Percentiles rank a stretch among this genome's conserved stretches.
These are phyloP conservation scores for Xylaria sp. DNA, from an alignment of 2,329 filamentous ascomycete genomes.

Conservation along the genomic window DNA sequence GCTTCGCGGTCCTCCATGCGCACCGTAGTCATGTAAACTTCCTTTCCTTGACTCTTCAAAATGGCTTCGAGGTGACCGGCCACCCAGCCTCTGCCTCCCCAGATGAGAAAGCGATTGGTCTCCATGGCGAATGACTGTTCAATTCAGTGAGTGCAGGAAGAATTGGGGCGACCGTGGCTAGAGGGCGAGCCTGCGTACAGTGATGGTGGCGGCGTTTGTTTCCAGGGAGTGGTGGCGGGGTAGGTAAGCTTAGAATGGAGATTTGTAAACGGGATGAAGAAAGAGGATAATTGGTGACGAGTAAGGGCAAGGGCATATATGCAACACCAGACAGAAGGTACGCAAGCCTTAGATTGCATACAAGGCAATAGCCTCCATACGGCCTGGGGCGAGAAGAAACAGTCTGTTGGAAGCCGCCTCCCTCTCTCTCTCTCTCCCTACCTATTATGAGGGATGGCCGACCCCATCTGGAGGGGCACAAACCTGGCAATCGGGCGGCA, in stretches of 20 bases:
- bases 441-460: background rate
- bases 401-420: conserved; percentile 3
- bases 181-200: conserved; percentile 1
- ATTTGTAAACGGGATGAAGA: background rate
- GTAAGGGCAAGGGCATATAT: background rate
- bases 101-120: conserved; percentile 66
- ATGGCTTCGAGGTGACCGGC: conserved; percentile 70
- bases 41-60: conserved; percentile 69
- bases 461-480: conserved; percentile 27
- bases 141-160: background rate
- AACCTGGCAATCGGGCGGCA: conserved; percentile 20
- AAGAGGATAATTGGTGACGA: background rate
- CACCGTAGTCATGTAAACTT: conserved; percentile 68
- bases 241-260: background rate
- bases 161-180: conserved; percentile 11
- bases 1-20: conserved; percentile 72
- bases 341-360: conserved; percentile 5
- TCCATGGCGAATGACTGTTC: conserved; percentile 47
- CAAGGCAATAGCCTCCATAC: conserved; percentile 15
- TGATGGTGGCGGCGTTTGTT: conserved; percentile 3
- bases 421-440: background rate
- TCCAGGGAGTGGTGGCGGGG: conserved; percentile 7
- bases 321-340: background rate
- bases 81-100: conserved; percentile 73
- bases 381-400: background rate